Base-by-base conservation (phyloP, 768 basidiomycete species). In the Royoungia palumana region DNA sequence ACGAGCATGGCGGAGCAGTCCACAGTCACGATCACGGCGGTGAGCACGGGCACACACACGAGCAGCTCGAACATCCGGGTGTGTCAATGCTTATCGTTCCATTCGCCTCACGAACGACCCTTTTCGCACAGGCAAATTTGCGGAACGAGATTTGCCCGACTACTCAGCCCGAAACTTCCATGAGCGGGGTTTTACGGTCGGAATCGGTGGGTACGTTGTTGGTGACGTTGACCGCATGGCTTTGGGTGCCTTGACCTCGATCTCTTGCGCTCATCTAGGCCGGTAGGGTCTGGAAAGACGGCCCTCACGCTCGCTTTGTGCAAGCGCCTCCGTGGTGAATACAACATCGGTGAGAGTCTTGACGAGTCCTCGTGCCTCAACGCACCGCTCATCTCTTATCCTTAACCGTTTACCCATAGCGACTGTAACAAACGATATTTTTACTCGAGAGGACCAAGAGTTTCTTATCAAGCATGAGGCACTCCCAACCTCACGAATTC, bases 361-460 rank as follows among this genome's bases (percentile, higher is more conserved):
- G 40, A 35, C 37, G 51, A 38, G 35, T 32, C 38, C 35, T 41
- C 41, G 34, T 37, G 44, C 32, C 28, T 46, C 40, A 32, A 30
- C 27, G 36, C 40, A 17, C 22, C 13, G 32, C 16, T 6, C 32
- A 32, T 40, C 16, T 39, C 40, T 49, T 30, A 51, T 46, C 19
- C 46, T 54, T 20, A 58, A 40, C 40, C 17, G 11, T 60, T 47
- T 52, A 44, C 36, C 52, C 43, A 10, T 27, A 93, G 94, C 91
- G 28, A 93, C 92, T 2, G 92, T 95, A 13, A 99, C 95, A n/a
- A 99, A 99, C 70, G 95, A 99, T 69, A 99, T 99, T 65, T 99
- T 99, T 71, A 99, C 95, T 30, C 79, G 88, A 19, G 95, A 98
- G 67, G 95, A 98, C 63, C 94, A 96, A 66, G 95, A 98, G 61